Conservation (phyloP, 225 moss, liverwort and hornwort genomes). For the Pseudoscleropodium purum region DNA sequence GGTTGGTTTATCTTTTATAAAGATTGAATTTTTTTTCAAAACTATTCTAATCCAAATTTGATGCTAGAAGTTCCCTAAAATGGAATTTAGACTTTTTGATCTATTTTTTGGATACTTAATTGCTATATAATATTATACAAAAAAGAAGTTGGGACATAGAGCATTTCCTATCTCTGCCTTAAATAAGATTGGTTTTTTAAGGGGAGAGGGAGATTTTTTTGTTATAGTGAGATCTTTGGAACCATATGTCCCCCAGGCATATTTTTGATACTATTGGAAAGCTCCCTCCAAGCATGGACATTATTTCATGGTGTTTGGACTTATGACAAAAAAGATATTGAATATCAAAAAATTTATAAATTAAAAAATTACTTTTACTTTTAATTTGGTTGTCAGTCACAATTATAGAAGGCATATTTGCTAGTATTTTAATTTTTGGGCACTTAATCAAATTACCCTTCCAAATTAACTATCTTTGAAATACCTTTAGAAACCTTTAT, state of each 20-base stretch:
- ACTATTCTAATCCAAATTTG: neutral
- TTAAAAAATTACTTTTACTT: too few species aligned
- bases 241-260: rapidly evolving
- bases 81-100: neutral
- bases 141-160: rapidly evolving
- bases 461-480: rapidly evolving
- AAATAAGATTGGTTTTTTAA: too few species aligned
- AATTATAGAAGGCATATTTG: too few species aligned
- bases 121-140: neutral
- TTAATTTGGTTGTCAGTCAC: too few species aligned
- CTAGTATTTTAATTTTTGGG: neutral
- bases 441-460: neutral
- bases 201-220: too few species aligned
- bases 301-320: too few species aligned
- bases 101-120: neutral
- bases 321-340: too few species aligned
- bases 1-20: neutral
- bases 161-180: too few species aligned
- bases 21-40: rapidly evolving
- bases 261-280: too few species aligned
- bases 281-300: too few species aligned
- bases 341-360: too few species aligned
- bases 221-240: too few species aligned
- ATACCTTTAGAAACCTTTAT: rapidly evolving
- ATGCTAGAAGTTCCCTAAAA: neutral